These are phyloP conservation scores for Huntiella bhutanensis DNA, from an alignment of 2,329 filamentous ascomycete genomes.

Conservation along the genomic window DNA sequence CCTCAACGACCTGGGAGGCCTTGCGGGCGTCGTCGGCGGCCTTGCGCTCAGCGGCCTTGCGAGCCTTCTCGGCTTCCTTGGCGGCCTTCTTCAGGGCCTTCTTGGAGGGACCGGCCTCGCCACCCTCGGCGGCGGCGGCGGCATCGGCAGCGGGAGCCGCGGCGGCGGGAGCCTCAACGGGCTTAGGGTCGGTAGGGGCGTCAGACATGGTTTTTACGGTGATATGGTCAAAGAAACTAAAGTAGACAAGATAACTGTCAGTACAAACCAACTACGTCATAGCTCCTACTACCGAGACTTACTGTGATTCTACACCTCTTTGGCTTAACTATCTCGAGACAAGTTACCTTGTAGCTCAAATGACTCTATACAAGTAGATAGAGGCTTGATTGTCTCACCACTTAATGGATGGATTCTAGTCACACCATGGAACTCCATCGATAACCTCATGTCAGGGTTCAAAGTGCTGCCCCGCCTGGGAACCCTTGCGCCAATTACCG, in stretches of 20 bases:
- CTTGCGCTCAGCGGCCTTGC: constrained; percentile 54
- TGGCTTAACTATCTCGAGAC: too few species aligned
- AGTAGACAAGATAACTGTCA: too few species aligned
- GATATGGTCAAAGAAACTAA: not conserved
- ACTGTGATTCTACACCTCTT: too few species aligned
- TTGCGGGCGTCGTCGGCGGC: constrained; percentile 50
- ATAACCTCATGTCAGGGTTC: not conserved
- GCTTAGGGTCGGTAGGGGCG: constrained; percentile 16
- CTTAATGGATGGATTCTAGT: constrained; percentile 3
- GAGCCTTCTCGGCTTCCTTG: constrained; percentile 67
- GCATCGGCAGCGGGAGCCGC: constrained; percentile 2
- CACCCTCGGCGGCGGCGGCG: constrained; percentile 8
- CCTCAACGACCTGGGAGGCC: constrained; percentile 45
- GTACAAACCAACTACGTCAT: too few species aligned
- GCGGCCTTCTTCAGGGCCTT: constrained; percentile 74
- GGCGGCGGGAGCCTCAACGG: constrained; percentile 5
- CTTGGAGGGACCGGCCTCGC: constrained; percentile 38
- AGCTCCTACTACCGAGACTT: too few species aligned
- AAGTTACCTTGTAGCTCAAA: too few species aligned
- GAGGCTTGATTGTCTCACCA: not conserved
- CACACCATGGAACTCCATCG: not conserved
- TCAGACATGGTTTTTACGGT: constrained; percentile 17
- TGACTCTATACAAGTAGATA: too few species aligned
- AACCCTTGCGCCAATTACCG: too few species aligned
- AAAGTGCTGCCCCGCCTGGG: not conserved